A percentile compares a stretch with the other conserved stretches of the same genome.
These are phyloP conservation scores for Brassica rapa DNA, from an alignment of 345 rosid genomes.

Conservation along the genomic window DNA sequence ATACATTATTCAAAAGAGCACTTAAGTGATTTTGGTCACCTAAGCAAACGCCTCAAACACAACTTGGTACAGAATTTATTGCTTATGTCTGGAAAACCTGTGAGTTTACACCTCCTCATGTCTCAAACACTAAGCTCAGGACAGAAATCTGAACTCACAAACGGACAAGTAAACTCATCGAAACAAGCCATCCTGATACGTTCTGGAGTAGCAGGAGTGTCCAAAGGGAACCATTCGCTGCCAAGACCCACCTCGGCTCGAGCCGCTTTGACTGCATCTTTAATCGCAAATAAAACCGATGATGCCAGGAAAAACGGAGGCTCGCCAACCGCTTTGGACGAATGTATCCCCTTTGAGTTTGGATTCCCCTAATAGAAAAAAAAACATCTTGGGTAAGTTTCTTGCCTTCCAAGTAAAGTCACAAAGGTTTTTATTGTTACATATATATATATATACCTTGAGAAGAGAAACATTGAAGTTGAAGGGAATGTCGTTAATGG, in stretches of 20 bases:
- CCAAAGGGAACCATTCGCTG: background rate
- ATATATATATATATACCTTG: background rate
- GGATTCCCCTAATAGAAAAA: background rate
- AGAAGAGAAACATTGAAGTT: conserved; percentile 3
- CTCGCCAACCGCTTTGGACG: background rate
- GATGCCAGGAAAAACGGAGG: conserved; percentile 5
- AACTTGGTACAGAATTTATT: no score
- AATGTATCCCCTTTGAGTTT: background rate
- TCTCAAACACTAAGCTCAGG: background rate
- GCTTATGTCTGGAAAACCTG: no score
- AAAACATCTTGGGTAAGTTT: background rate
- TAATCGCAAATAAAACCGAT: background rate
- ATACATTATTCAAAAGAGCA: no score
- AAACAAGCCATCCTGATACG: conserved; percentile 1
- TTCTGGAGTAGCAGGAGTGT: background rate
- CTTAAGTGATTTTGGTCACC: background rate
- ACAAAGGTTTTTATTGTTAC: background rate
- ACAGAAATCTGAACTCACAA: background rate
- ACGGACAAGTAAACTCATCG: conserved; percentile 1
- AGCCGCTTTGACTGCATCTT: background rate
- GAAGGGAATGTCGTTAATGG: conserved; percentile 4
- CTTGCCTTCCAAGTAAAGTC: background rate
- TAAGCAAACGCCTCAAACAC: background rate
- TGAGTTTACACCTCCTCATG: background rate
- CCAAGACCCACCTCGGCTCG: background rate